Evolutionary conservation across 768 basidiomycete genomes (phyloP), one percentile per base, ranked within the genome.

Genomic region (Lactarius quietus): DNA sequence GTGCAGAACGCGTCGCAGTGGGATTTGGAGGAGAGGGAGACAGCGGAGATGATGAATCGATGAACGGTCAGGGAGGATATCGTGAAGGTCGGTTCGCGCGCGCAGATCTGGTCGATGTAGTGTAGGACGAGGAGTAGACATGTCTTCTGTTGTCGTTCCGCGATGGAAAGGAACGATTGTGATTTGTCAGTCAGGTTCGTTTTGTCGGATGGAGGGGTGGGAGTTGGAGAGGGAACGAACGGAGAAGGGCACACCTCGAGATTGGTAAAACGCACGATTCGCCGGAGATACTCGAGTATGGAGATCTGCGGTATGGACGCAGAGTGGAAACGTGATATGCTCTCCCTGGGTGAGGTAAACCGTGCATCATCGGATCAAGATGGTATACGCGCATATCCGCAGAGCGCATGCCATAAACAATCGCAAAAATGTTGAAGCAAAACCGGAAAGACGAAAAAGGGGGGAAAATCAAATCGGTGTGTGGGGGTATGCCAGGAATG

Each of bases 301-400:
- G 82, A 84, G 76, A 99, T 98, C 66, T 79, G 82, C 53, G 97
- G 96, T 6, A 94, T n/a, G n/a, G n/a, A n/a, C n/a, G n/a, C n/a
- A n/a, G n/a, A n/a, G n/a, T 99, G 97, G 75, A 99, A 99, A 61
- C 95, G 89, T 54, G 97, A 98, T 68, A 99, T 83, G 69, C 88
- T 86, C 80, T 93, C 90, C 38, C 92, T 94, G 74, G n/a, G n/a
- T n/a, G n/a, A n/a, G n/a, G n/a, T n/a, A n/a, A n/a, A n/a, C 18
- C 7, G 20, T 6, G 29, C 26, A 55, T 60, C 45, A 51, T 61
- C 45, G 36, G 43, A 48, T 57, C 59, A 51, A 3, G 59, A 60
- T 28, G 29, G 23, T 20, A 62, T 17, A 33, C 28, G 12, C 36
- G 39, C 8, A 39, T 26, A 36, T 17, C n/a, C n/a, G n/a, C n/a